Base-by-base conservation (phyloP, 1,284 basidiomycete species). In the Heterobasidion parviporum region DNA sequence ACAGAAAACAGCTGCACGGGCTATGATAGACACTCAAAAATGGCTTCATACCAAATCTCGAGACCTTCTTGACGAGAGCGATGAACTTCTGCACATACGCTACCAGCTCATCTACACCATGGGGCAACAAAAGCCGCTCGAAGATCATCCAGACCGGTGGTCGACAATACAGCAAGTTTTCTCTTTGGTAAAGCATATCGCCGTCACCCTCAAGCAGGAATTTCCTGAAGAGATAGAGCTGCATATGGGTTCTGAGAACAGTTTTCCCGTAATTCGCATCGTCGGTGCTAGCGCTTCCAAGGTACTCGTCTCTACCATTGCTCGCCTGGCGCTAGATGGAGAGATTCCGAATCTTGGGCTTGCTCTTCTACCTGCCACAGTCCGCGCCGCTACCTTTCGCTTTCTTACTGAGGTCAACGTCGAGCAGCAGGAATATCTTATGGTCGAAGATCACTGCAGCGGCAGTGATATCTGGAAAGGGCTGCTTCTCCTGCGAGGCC, bases 11-110 rank as follows among this genome's bases (percentile, higher is more conserved):
- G 32, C 35, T 35, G 59, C 57, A 18, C 54, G 36, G 34, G 55
- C 55, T 46, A 57, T 69, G 8, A 57, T 68, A 8, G 43, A 57
- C 1, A 60, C 63, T 1, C 70, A 75, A 44, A 56, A 52, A 14
- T 78, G 75, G 76, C 60, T 80, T 14, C 9, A 10, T 15, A 26
- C 10, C 10, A 47, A 14, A 5, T 18, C 46, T 14, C 67, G 77
- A n/a, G 79, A 81, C 52, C 66, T 82, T 32, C 59, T 81, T 5
- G 80, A 82, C 51, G 79, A 81, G 59, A 79, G 79, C 58, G 79
- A 81, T 53, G 79, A 81, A 55, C 69, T 82, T 16, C 68, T 81
- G 4, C 72, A 74, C 50, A 72, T 75, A 44, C 70, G 72, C 0
- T 81, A 75, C 53, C 78, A 80, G 50, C 64, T 82, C 6, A 66